Conservation (phyloP, 352 stramenopile genomes). For the Globisporangium okanoganense region DNA sequence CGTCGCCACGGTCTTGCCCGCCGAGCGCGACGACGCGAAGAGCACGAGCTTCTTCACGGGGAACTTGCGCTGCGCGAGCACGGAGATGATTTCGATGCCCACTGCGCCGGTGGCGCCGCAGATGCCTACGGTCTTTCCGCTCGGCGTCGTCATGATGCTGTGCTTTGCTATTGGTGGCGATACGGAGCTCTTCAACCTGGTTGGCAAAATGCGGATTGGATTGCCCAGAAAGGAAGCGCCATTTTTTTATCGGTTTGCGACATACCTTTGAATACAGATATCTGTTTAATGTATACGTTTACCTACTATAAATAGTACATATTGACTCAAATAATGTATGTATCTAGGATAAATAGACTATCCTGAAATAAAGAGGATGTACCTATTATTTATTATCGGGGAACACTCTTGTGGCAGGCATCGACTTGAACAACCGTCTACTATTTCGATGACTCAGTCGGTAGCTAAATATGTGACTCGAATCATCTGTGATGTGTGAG, state of each 20-base stretch:
- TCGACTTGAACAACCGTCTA: background rate
- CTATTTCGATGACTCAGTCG: background rate
- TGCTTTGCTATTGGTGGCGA: constrained; percentile 9
- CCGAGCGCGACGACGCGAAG: constrained; percentile 93
- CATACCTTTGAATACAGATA: background rate
- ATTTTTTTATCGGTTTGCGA: background rate
- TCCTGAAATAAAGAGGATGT: background rate
- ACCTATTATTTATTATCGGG: constrained; percentile 13
- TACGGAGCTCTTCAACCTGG: constrained; percentile 10
- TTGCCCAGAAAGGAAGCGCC: background rate
- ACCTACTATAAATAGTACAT: background rate
- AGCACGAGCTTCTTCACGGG: constrained; percentile 91
- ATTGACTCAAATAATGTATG: background rate
- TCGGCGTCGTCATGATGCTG: constrained; percentile 40
- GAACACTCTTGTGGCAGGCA: constrained; percentile 17
- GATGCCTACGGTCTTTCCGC: constrained; percentile 72
- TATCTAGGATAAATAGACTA: background rate
- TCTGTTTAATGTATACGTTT: too few species aligned
- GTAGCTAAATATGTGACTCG: background rate
- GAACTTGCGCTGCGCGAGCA: constrained; percentile 86
- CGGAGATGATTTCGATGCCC: constrained; percentile 95
- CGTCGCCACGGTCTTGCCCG: constrained; percentile 88
- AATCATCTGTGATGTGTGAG: background rate
- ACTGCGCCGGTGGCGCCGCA: constrained; percentile 92
- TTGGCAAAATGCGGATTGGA: constrained; percentile 8